Evolutionary conservation across 352 stramenopile genomes (phyloP).

Genomic region (Phytophthora kernoviae): DNA sequence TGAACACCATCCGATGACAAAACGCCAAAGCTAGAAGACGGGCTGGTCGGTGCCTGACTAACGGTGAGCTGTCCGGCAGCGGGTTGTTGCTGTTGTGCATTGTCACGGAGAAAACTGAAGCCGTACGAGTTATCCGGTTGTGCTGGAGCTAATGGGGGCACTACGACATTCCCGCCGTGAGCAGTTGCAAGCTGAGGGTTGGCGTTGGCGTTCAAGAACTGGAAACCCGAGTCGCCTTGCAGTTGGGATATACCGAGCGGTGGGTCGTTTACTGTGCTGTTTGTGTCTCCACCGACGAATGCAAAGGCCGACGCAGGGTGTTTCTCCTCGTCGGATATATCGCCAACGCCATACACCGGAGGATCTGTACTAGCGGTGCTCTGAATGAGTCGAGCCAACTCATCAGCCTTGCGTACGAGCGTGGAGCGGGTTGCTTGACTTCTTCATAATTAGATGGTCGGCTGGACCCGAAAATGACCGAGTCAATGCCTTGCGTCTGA

Average conservation of each 20-base stretch:
- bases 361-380: constrained; percentile 36
- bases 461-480: constrained; percentile 76
- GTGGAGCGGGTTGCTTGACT: constrained; percentile 69
- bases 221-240: constrained; percentile 41
- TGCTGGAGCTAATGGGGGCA: constrained; percentile 17
- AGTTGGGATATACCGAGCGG: constrained; percentile 43
- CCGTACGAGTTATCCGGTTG: constrained; percentile 44
- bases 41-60: constrained; percentile 30
- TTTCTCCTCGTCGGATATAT: constrained; percentile 35
- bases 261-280: constrained; percentile 30
- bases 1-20: constrained; percentile 24
- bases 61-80: constrained; percentile 11
- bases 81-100: constrained; percentile 19
- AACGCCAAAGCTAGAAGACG: constrained; percentile 49
- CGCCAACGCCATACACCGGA: constrained; percentile 11
- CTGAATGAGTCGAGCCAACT: constrained; percentile 70
- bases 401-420: constrained; percentile 66
- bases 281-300: constrained; percentile 48
- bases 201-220: constrained; percentile 46
- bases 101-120: constrained; percentile 49
- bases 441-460: constrained; percentile 72
- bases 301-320: constrained; percentile 52
- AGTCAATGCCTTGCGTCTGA: constrained; percentile 79
- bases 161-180: constrained; percentile 24
- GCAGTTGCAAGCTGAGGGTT: constrained; percentile 24